These are phyloP conservation scores for Colletotrichum zoysiae DNA, from an alignment of 2,329 filamentous ascomycete genomes.

Conservation along the genomic window DNA sequence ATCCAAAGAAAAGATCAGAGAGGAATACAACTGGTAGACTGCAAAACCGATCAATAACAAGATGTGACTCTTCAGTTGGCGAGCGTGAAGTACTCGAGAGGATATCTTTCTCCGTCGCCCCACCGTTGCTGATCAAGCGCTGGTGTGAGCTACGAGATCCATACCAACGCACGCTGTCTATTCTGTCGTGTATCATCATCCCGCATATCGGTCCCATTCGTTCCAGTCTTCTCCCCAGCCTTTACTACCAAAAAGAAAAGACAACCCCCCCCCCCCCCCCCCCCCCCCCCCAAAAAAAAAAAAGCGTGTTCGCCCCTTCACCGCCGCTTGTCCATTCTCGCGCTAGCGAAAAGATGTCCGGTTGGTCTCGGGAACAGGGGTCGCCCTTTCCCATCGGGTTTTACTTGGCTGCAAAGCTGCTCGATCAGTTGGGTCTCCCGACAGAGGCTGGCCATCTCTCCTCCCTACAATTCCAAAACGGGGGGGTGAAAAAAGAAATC, in stretches of 20 bases:
- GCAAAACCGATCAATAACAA: constrained; percentile 10
- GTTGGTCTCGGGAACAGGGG: constrained; percentile 33
- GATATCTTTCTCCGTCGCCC: neutral
- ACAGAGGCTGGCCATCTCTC: constrained; percentile 7
- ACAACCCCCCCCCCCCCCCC: neutral
- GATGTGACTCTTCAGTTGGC: neutral
- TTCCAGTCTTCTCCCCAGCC: constrained; percentile 16
- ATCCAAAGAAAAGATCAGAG: constrained; percentile 12
- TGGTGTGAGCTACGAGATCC: constrained; percentile 9
- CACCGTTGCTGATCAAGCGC: neutral
- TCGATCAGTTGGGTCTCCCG: constrained; percentile 1
- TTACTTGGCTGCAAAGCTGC: constrained; percentile 11
- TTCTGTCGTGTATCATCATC: constrained; percentile 38
- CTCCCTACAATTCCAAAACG: constrained; percentile 11
- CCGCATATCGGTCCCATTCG: constrained; percentile 21
- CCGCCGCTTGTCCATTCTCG: constrained; percentile 23
- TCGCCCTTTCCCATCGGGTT: constrained; percentile 14
- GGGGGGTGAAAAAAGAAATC: neutral
- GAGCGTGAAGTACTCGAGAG: neutral
- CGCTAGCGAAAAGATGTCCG: constrained; percentile 28
- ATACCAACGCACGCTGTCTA: constrained; percentile 33
- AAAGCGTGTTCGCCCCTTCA: constrained; percentile 24
- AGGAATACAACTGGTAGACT: neutral
- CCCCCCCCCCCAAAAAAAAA: no score
- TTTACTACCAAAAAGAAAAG: neutral